Evolutionary conservation across 2,329 filamentous ascomycete genomes (phyloP).

Genomic region (Colletotrichum musicola): DNA sequence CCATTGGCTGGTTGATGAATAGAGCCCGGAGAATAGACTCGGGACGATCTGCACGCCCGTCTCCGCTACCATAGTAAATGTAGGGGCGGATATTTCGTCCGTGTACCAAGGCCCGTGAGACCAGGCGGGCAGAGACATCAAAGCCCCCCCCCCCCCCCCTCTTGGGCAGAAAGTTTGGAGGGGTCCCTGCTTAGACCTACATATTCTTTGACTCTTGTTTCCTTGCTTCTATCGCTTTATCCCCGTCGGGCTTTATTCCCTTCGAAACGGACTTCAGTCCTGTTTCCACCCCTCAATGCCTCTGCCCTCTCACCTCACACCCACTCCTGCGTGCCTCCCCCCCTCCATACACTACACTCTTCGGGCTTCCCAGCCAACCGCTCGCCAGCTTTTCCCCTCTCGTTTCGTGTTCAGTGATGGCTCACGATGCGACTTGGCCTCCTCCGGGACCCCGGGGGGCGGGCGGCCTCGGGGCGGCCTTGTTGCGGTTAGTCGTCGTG

Average conservation of each 20-base stretch:
- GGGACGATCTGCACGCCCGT: slow-evolving; percentile 8
- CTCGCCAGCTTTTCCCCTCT: neutral
- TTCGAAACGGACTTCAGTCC: slow-evolving; percentile 13
- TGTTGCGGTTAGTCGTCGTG: neutral
- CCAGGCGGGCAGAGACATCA: too few species aligned
- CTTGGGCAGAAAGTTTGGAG: neutral
- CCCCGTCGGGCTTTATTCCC: neutral
- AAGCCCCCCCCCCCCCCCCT: too few species aligned
- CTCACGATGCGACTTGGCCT: slow-evolving; percentile 6
- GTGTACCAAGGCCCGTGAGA: neutral
- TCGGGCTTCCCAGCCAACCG: neutral
- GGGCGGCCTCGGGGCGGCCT: neutral
- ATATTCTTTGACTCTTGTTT: neutral
- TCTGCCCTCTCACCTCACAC: neutral
- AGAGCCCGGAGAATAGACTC: neutral
- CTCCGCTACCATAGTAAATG: neutral
- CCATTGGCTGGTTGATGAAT: neutral
- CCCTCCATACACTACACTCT: neutral
- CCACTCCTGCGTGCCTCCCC: neutral
- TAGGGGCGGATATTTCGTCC: neutral
- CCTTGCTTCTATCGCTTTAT: neutral
- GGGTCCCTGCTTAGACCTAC: neutral
- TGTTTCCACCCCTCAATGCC: neutral
- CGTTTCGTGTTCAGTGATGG: slow-evolving; percentile 1
- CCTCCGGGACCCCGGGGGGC: neutral